Base-by-base conservation (phyloP, 176 grass and related monocot species). In the Carex scoparia region DNA sequence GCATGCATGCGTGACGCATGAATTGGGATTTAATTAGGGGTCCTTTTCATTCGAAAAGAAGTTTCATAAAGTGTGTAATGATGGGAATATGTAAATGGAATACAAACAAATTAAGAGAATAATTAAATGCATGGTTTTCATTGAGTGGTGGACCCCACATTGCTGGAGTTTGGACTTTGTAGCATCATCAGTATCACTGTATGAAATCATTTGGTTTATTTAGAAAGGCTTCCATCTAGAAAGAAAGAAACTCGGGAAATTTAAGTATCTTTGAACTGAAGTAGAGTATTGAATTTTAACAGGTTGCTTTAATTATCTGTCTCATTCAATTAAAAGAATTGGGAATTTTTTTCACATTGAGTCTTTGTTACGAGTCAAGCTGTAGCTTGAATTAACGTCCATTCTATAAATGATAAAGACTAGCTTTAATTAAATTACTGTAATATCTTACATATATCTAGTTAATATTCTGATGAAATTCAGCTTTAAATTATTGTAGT, bases 1-100 rank as follows among this genome's bases (percentile, higher is more conserved):
- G 48, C 73, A 32, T 77, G 73, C 73, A 77, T 77, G 48, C 46
- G 48, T 77, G 73, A 77, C 48, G 73, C 27, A 77, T 32, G 49
- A 77, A 35, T 35, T 35, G 33, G 33, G 33, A 35, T 35, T 31
- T 56, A 15, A 23, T 23, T 23, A 23, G 19, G 48, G 19, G 72
- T 76, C 72, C 72, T 55, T 76, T 76, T 76, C 72, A 31, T 7
- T 14, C 48, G 55, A 40, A 76, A 76, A 31, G 40, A 31, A 53
- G 48, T 14, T 31, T 76, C 23, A 55, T 55, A 32, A 7, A 32
- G 38, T 55, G 19, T 76, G 10, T 31, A 76, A 9, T 54, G 15
- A 27, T 55, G 19, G 44, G 7, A 7, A 48, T 8, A 48, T 48
- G 44, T 49, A 54, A 77, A 48, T 48, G 44, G 73, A 54, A 77